Percentiles rank a stretch among this genome's conserved stretches.
These are phyloP conservation scores for Trametes pubescens DNA, from an alignment of 1,284 basidiomycete genomes.

Conservation along the genomic window DNA sequence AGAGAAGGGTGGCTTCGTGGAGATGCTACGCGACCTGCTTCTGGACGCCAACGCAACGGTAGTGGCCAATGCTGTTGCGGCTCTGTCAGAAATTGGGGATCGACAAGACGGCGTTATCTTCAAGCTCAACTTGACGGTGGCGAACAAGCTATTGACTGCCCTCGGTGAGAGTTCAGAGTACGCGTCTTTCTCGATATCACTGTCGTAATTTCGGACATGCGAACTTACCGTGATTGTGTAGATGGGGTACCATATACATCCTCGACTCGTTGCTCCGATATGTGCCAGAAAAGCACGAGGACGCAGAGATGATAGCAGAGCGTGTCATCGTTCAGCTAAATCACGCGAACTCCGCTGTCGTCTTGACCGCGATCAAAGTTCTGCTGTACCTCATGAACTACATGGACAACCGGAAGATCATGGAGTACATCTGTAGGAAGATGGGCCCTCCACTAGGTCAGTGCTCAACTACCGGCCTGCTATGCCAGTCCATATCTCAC, in stretches of 20 bases:
- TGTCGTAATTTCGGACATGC: slow-evolving; percentile 11
- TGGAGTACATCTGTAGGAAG: slow-evolving; percentile 93
- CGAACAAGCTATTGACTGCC: slow-evolving; percentile 86
- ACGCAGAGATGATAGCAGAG: slow-evolving; percentile 95
- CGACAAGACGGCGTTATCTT: slow-evolving; percentile 90
- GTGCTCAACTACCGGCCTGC: slow-evolving; percentile 28
- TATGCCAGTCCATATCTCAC: neutral
- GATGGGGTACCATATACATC: slow-evolving; percentile 99
- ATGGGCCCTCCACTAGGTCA: slow-evolving; percentile 95
- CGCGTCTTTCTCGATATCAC: slow-evolving; percentile 43
- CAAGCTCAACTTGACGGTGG: slow-evolving; percentile 83
- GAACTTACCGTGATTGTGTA: slow-evolving; percentile 43
- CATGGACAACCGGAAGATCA: slow-evolving; percentile 89
- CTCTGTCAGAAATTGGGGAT: slow-evolving; percentile 92
- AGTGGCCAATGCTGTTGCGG: slow-evolving; percentile 93
- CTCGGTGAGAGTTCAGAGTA: slow-evolving; percentile 93
- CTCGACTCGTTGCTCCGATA: slow-evolving; percentile 94
- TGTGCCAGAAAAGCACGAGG: slow-evolving; percentile 86
- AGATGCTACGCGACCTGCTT: slow-evolving; percentile 87
- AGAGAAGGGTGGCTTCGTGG: slow-evolving; percentile 87
- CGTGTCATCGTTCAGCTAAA: slow-evolving; percentile 91
- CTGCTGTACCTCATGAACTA: slow-evolving; percentile 99
- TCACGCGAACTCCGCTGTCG: slow-evolving; percentile 95
- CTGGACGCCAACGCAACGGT: slow-evolving; percentile 95
- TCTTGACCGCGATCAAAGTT: slow-evolving; percentile 94